phyloP scores from a whole-genome alignment of 78 protist species.

The Protostelium mycophagum region DNA sequence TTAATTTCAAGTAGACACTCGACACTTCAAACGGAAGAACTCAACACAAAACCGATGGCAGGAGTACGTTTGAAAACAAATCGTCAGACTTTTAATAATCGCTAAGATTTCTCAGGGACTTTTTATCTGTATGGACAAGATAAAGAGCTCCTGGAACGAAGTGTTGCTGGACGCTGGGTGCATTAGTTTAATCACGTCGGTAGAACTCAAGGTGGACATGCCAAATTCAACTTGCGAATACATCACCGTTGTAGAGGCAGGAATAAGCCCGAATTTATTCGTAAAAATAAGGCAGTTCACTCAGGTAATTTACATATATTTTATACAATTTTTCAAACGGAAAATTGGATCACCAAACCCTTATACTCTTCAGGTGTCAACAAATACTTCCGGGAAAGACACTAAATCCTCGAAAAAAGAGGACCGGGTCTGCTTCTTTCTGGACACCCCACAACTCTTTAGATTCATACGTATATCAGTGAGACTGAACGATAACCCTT shows the following conservation, averaged over 20 bases:
- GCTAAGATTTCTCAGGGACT: neutral
- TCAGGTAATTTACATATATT: no score
- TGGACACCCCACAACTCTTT: neutral
- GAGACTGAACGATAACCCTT: neutral
- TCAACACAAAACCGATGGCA: neutral
- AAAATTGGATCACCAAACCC: neutral
- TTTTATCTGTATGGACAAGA: neutral
- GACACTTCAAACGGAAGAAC: neutral
- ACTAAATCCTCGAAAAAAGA: neutral
- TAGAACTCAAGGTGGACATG: neutral
- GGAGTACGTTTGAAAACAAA: no score
- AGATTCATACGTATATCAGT: neutral
- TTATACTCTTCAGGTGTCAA: neutral
- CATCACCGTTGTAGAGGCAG: neutral
- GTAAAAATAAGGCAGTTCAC: neutral
- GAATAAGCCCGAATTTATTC: neutral
- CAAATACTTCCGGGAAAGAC: neutral
- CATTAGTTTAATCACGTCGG: neutral
- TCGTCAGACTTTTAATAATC: neutral
- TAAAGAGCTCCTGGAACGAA: neutral
- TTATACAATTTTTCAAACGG: no score
- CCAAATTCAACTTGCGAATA: neutral
- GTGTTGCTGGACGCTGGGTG: neutral
- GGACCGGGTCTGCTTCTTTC: neutral
- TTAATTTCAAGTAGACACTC: neutral